Base-by-base conservation (phyloP, 2,329 filamentous ascomycete species). In the Aureobasidium sp. region DNA sequence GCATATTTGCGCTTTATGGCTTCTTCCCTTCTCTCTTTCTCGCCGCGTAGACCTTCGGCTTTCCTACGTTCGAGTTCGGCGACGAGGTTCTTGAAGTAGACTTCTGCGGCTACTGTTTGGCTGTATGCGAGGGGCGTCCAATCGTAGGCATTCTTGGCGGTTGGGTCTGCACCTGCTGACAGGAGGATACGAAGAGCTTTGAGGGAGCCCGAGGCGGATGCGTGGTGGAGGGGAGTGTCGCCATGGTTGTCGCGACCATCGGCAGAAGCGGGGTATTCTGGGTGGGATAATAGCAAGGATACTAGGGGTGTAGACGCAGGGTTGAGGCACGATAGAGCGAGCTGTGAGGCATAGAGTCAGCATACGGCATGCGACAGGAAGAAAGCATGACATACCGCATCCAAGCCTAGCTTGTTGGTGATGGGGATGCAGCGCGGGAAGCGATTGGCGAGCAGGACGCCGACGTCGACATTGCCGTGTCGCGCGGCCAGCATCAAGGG, bases 171-270 rank as follows among this genome's bases (percentile, higher is more conserved):
- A 11, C 91, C 91, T 0, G 89, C 89, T 3, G 88, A 85, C 11
- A 96, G 79, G 59, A 96, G 78, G 41, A 91, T 88, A 47, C 91
- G 81, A 60, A 95, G 76, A 0, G 90, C 88, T 59, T 91, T 84
- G 49, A 95, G 74, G 67, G 93, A 88, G 1, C 91, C 91, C 68
- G 89, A 89, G 49, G 88, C 88, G 68, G 86, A 90, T 13, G 91
- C 91, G 75, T 94, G 91, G 75, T 96, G 91, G 47, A 96, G 78
- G 0, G 90, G 89, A 2, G 90, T 95, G 71, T 95, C 94, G n/a
- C 91, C 91, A 62, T 88, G 82, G 1, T 80, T 69, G 69, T 96
- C 91, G 21, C 61, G 63, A 53, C 44, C 63, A 63, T 69, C 68
- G 41, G 67, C 71, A 45, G 63, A 70, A 37, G 67, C 73, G 2